phyloP scores from a whole-genome alignment of 495 filamentous ascomycete genomes.

The Aspergillus coremiiformis region DNA sequence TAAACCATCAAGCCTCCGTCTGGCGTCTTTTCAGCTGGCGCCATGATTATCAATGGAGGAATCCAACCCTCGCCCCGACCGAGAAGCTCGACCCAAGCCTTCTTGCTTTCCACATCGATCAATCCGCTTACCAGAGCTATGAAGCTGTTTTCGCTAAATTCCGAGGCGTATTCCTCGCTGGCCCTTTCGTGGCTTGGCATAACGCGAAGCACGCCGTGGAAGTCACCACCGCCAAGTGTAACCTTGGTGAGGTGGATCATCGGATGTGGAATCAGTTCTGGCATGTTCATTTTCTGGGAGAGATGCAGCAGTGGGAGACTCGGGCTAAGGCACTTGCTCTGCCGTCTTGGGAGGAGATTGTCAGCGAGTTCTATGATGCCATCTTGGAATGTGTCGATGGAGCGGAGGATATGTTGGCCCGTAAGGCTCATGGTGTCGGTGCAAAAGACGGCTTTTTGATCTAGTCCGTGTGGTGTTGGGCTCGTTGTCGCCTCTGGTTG shows the following conservation, averaged over 20 bases:
- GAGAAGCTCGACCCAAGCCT: slow-evolving; percentile 14
- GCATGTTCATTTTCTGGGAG: slow-evolving; percentile 9
- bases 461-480: neutral
- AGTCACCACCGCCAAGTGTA: neutral
- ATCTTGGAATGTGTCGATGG: slow-evolving; percentile 22
- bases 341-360: slow-evolving; percentile 20
- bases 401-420: neutral
- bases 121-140: slow-evolving; percentile 10
- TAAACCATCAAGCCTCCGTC: slow-evolving; percentile 14
- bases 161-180: slow-evolving; percentile 6
- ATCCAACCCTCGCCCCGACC: slow-evolving; percentile 14
- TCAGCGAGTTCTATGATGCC: slow-evolving; percentile 18
- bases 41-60: slow-evolving; percentile 2
- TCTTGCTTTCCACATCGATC: slow-evolving; percentile 10
- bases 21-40: slow-evolving; percentile 18
- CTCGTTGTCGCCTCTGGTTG: too few species aligned
- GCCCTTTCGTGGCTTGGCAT: slow-evolving; percentile 7
- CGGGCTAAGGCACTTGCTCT: slow-evolving; percentile 8
- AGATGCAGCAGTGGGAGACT: slow-evolving; percentile 23
- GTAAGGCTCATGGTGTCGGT: neutral
- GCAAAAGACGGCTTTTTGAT: neutral
- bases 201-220: slow-evolving; percentile 6
- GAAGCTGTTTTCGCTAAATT: neutral
- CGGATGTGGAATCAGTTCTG: slow-evolving; percentile 21
- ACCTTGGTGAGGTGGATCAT: slow-evolving; percentile 5